phyloP scores from a whole-genome alignment of 2,329 filamentous ascomycete genomes.

The Diaporthe batatas region DNA sequence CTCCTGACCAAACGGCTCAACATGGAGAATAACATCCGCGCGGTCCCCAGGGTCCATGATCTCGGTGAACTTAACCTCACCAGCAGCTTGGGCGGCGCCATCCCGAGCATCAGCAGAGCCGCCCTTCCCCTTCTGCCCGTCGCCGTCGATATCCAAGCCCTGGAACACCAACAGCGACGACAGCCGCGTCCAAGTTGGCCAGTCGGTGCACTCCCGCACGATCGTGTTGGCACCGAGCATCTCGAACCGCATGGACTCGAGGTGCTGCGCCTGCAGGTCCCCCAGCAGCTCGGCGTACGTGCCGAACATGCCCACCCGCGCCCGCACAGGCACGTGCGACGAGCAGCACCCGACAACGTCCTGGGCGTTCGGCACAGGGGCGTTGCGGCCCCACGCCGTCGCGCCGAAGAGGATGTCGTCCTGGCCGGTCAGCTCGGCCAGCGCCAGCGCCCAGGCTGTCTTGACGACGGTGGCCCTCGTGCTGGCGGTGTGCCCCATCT shows the following conservation, averaged over 20 bases:
- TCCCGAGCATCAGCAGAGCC: not conserved
- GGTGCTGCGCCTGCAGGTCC: conserved; percentile 1
- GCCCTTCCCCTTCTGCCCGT: not conserved
- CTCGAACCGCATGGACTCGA: not conserved
- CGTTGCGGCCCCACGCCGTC: conserved; percentile 26
- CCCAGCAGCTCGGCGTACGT: not conserved
- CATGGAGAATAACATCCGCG: not conserved
- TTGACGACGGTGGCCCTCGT: not conserved
- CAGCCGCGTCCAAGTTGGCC: not conserved
- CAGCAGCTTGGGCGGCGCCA: not conserved
- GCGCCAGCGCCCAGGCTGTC: conserved; percentile 19
- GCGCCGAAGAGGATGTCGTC: conserved; percentile 23
- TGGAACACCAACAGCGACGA: not conserved
- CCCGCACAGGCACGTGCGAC: not conserved
- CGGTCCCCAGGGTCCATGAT: conserved; percentile 4
- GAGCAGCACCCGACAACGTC: not conserved
- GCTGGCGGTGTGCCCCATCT: not conserved
- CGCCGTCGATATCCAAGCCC: not conserved
- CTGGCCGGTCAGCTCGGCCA: not conserved
- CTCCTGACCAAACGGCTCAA: not conserved
- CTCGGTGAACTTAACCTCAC: not conserved
- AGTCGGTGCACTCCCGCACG: not conserved
- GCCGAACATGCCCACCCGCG: not conserved
- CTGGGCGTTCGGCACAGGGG: conserved; percentile 11
- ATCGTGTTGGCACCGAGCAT: not conserved